A percentile compares a stretch with the other conserved stretches of the same genome.
These are phyloP conservation scores for Crucibulum laeve DNA, from an alignment of 768 basidiomycete species.

Conservation along the genomic window DNA sequence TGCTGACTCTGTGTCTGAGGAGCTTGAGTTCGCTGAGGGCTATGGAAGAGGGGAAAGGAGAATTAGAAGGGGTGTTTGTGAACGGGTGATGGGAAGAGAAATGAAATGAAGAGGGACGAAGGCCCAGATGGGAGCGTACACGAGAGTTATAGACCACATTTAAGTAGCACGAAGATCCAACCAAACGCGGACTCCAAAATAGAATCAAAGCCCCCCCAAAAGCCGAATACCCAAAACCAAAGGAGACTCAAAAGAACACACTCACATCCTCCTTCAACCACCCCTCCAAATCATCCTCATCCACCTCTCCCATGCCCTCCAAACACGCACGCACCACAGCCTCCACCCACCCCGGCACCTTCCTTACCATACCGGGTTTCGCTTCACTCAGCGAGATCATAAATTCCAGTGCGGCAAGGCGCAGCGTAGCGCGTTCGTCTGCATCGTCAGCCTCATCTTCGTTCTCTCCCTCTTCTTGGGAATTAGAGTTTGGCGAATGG, in stretches of 20 bases:
- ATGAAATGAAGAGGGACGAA: too few relatives aligned
- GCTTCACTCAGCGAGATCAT: conserved; percentile 81
- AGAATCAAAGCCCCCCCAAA: too few relatives aligned
- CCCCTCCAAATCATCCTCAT: conserved; percentile 42
- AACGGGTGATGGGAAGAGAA: too few relatives aligned
- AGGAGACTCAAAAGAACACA: conserved; percentile 11
- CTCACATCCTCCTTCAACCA: conserved; percentile 80
- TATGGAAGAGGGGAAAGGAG: conserved; percentile 16
- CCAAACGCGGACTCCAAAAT: too few relatives aligned
- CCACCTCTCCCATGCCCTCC: conserved; percentile 79
- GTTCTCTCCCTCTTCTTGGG: conserved; percentile 15
- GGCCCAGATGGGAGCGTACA: too few relatives aligned
- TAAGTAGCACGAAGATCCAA: too few relatives aligned
- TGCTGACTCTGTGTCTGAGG: conserved; percentile 56
- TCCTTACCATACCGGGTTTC: conserved; percentile 61
- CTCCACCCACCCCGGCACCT: conserved; percentile 66
- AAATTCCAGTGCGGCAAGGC: conserved; percentile 75
- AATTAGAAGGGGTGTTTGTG: neutral
- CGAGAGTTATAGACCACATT: too few relatives aligned
- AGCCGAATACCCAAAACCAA: conserved; percentile 3
- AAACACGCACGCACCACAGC: conserved; percentile 71
- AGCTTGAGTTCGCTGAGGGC: conserved; percentile 60
- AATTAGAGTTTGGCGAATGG: conserved; percentile 22
- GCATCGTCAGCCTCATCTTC: conserved; percentile 22
- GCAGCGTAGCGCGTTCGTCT: conserved; percentile 66